Conservation (phyloP, 345 rosid genomes). For the Ceriops decandra region DNA sequence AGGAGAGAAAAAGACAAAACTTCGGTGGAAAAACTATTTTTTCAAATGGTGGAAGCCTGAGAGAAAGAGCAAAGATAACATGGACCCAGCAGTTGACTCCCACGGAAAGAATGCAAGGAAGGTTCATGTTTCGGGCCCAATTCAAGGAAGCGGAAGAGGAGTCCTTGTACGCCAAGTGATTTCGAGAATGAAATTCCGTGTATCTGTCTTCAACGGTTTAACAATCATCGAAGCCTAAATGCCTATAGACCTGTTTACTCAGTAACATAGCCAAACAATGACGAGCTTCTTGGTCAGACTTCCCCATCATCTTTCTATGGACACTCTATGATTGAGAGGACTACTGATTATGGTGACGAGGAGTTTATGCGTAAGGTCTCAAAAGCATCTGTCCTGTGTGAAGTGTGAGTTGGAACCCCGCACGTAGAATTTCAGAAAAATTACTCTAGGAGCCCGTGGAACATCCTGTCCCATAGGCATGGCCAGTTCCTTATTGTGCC, state of each 20-base stretch:
- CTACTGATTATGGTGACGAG: too few species aligned
- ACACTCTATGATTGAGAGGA: too few species aligned
- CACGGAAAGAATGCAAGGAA: constrained; percentile 25
- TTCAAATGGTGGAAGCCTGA: constrained; percentile 53
- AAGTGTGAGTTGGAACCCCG: too few species aligned
- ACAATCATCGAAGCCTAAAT: constrained; percentile 26
- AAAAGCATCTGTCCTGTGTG: too few species aligned
- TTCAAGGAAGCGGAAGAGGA: constrained; percentile 20
- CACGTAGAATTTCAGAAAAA: background rate
- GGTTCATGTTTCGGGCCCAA: constrained; percentile 45
- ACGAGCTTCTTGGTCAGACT: background rate
- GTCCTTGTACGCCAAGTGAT: constrained; percentile 20
- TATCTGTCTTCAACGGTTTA: constrained; percentile 34
- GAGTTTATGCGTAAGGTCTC: too few species aligned
- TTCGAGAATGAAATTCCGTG: constrained; percentile 36
- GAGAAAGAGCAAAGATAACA: constrained; percentile 29
- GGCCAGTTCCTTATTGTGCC: background rate
- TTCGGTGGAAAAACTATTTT: constrained; percentile 46
- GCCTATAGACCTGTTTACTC: constrained; percentile 52
- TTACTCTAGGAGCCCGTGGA: background rate
- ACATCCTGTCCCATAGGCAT: background rate
- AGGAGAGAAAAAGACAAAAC: constrained; percentile 35
- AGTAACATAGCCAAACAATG: constrained; percentile 34
- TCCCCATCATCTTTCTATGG: background rate
- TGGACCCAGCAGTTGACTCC: constrained; percentile 18